Base-by-base conservation (phyloP, 495 filamentous ascomycete genomes). In the Neurospora tetrasperma region DNA sequence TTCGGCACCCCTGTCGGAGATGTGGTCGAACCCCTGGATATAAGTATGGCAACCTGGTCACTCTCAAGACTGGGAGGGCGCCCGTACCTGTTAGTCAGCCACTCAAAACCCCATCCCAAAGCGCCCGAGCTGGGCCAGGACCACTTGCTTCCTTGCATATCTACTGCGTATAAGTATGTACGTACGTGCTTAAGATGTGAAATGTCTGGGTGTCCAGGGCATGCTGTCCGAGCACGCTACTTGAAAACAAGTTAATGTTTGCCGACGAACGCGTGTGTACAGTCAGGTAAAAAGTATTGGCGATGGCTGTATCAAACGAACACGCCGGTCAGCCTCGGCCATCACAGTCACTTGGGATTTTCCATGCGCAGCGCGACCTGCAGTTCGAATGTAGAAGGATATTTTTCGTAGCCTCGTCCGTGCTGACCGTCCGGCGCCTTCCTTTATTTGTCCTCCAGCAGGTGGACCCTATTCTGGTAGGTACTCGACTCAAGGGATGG, bases 1-100 rank as follows among this genome's bases (percentile, higher is more conserved):
- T 46, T 44, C 71, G 48, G 42, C 42, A 77, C 77, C 78, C 78
- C 75, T 77, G 75, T 74, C 71, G 38, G 70, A 72, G 59, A 54
- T 20, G 46, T 71, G 72, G 46, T 73, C 62, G 69, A 71, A 75
- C 76, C 74, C 76, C 73, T 73, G 54, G 69, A 23, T 42, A 66
- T 66, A 66, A 35, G 54, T 66, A 66, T 9, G 54, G 54, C 54
- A 35, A 66, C 54, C 54, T 35, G 54, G 54, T 66, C 23, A 66
- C 23, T 62, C 14, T 35, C 54, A 62, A 62, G 23, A 18, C 14
- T 66, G 54, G 54, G 54, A 66, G 54, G 54, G 54, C 12, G 54
- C 54, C 54, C 14, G 12, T 66, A 9, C 54, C 54, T 66, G 54
- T 66, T 66, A 66, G 54, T 66, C 54, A 66, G 54, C 54, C 27